phyloP scores from a whole-genome alignment of 2,329 filamentous ascomycete species.

The Sphaerostilbella broomeana region DNA sequence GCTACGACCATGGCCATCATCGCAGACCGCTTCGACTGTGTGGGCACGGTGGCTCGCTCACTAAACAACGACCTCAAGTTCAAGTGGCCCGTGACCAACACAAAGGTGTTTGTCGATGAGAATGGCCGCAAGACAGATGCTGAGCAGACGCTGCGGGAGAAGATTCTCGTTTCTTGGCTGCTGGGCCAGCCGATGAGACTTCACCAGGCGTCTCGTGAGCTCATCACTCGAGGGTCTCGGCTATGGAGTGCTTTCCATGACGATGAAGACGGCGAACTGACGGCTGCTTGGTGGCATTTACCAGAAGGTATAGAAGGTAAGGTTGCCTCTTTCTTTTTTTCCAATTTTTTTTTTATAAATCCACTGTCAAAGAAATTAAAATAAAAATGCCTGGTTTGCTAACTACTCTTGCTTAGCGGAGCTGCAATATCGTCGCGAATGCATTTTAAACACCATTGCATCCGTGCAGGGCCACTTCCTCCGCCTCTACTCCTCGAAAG shows the following conservation, averaged over 20 bases:
- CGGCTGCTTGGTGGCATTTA: constrained; percentile 64
- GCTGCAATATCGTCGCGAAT: constrained; percentile 57
- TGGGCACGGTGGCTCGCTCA: constrained; percentile 47
- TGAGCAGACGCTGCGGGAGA: constrained; percentile 64
- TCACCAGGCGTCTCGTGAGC: constrained; percentile 54
- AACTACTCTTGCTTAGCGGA: constrained; percentile 42
- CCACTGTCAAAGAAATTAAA: neutral
- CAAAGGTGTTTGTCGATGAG: constrained; percentile 30
- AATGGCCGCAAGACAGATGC: constrained; percentile 35
- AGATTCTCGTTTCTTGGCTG: constrained; percentile 59
- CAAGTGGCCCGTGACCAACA: constrained; percentile 46
- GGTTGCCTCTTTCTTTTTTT: too few relatives aligned
- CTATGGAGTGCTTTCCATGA: constrained; percentile 45
- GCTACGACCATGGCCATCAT: constrained; percentile 62
- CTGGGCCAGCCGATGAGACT: constrained; percentile 57
- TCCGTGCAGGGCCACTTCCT: constrained; percentile 65
- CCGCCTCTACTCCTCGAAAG: constrained; percentile 59
- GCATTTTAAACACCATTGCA: constrained; percentile 61
- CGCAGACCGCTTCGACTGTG: constrained; percentile 67
- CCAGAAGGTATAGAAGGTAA: constrained; percentile 61
- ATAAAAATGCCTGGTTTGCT: neutral
- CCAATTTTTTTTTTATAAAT: too few relatives aligned
- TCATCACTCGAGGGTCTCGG: constrained; percentile 59
- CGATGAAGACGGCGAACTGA: constrained; percentile 20
- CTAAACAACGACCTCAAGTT: constrained; percentile 44